These are phyloP conservation scores for Hypoxylon sp. DNA, from an alignment of 2,329 filamentous ascomycete species.

Conservation along the genomic window DNA sequence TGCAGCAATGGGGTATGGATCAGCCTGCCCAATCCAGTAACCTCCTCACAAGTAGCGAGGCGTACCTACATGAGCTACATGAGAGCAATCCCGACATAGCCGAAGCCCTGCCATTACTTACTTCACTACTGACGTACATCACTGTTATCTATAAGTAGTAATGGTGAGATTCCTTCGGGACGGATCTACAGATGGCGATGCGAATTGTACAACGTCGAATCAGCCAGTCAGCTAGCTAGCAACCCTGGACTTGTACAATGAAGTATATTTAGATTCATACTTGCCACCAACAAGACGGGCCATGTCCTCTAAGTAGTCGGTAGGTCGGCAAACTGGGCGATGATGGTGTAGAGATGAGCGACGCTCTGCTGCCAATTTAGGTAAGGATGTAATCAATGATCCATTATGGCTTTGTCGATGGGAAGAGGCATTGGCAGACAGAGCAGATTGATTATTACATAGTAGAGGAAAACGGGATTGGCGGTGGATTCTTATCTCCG, in stretches of 20 bases:
- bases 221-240: constrained; percentile 2
- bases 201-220: constrained; percentile 12
- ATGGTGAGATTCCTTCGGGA: constrained; percentile 25
- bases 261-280: no score
- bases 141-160: constrained; percentile 28
- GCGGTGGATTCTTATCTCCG: constrained; percentile 20
- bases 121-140: constrained; percentile 22
- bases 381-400: no score
- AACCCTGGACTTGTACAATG: no score
- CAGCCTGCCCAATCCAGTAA: constrained; percentile 27
- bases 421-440: no score
- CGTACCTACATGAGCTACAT: constrained; percentile 18
- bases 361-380: no score
- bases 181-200: constrained; percentile 30
- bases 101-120: constrained; percentile 2
- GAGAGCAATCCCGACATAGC: constrained; percentile 20
- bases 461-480: no score
- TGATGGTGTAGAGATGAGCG: no score
- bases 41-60: constrained; percentile 6
- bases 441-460: no score
- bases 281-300: constrained; percentile 16
- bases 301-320: no score
- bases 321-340: no score
- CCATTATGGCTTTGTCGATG: no score
- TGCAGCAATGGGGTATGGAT: constrained; percentile 28